Base-by-base conservation (phyloP, 2,329 filamentous ascomycete genomes). In the Alternaria rosae region DNA sequence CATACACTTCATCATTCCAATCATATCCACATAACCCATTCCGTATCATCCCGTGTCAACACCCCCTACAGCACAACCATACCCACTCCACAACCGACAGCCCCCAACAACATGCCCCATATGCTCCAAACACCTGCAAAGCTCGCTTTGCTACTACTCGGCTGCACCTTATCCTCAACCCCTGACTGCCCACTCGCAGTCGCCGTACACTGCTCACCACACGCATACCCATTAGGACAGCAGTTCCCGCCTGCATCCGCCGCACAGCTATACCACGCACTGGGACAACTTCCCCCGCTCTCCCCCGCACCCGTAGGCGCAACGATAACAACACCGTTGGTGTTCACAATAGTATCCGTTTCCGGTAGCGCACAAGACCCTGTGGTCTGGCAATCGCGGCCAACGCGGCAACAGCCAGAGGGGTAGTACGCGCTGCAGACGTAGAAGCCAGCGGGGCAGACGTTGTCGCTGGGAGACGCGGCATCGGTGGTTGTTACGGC, bases 391-490 rank as follows among this genome's bases (percentile, higher is more conserved):
- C 94, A 98, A 80, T 97, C 87, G 20, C 94, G 88, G 2, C 93
- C 94, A 0, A 92, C 93, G 59, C 91, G 91, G 81, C 94, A 98
- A 82, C 94, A 98, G 20, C 93, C 93, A 13, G 92, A 93, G 2
- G 86, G 83, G 61, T 94, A 92, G 62, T 89, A 89, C 2, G 94
- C 94, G 3, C 90, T 87, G 79, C 94, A 98, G 53, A 92, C 90
- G 79, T 98, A 98, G 83, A 94, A 98, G 3, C 94, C 94, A 0
- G 90, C 94, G 0, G 94, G 94, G 71, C 94, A 98, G 70, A 85
- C 73, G 20, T 68, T 66, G 3, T 68, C 65, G n/a, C 5, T 93
- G 92, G 0, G 90, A 93, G 73, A 93, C 96, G 74, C 48, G 20
- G 53, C 58, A 84, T 69, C 71, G 69, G 82, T 75, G 3, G 61